Percentiles rank a stretch among this genome's conserved stretches.
Evolutionary conservation across 2,329 filamentous ascomycete genomes (phyloP).

Genomic region (Tolypocladium cylindrosporum): DNA sequence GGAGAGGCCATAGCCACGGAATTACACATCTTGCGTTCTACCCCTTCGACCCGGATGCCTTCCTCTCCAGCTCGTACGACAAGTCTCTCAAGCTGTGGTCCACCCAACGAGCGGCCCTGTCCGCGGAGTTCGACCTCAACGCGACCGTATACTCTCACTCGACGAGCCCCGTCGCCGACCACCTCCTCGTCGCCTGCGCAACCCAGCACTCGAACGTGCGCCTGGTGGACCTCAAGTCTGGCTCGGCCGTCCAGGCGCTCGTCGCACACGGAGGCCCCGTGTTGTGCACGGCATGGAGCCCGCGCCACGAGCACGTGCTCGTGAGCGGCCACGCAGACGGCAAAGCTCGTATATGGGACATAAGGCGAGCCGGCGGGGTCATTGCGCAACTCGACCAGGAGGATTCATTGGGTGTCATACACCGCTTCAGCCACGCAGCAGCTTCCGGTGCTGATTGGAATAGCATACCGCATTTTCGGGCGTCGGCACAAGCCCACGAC

Average conservation of each 20-base stretch:
- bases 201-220: slow-evolving; percentile 79
- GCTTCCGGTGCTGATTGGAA: slow-evolving; percentile 19
- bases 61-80: slow-evolving; percentile 70
- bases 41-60: slow-evolving; percentile 65
- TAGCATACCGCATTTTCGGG: slow-evolving; percentile 29
- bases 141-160: slow-evolving; percentile 68
- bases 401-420: slow-evolving; percentile 60
- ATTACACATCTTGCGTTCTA: slow-evolving; percentile 72
- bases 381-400: slow-evolving; percentile 76
- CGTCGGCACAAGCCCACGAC: slow-evolving; percentile 57
- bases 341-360: slow-evolving; percentile 76
- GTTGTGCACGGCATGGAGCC: slow-evolving; percentile 70
- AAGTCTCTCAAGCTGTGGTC: slow-evolving; percentile 68
- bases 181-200: slow-evolving; percentile 77
- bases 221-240: slow-evolving; percentile 77
- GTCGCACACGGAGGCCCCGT: slow-evolving; percentile 60
- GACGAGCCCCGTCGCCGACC: slow-evolving; percentile 59
- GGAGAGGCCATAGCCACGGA: slow-evolving; percentile 51
- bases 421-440: slow-evolving; percentile 23
- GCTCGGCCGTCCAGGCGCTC: slow-evolving; percentile 59
- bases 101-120: slow-evolving; percentile 48
- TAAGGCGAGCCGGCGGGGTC: slow-evolving; percentile 66
- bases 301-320: slow-evolving; percentile 66
- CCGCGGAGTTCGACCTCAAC: slow-evolving; percentile 58
- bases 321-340: slow-evolving; percentile 82